Evolutionary conservation across 1,139 yeast species (phyloP), one percentile per base, ranked within the genome.

Genomic region (Lodderomyces elongisporus): DNA sequence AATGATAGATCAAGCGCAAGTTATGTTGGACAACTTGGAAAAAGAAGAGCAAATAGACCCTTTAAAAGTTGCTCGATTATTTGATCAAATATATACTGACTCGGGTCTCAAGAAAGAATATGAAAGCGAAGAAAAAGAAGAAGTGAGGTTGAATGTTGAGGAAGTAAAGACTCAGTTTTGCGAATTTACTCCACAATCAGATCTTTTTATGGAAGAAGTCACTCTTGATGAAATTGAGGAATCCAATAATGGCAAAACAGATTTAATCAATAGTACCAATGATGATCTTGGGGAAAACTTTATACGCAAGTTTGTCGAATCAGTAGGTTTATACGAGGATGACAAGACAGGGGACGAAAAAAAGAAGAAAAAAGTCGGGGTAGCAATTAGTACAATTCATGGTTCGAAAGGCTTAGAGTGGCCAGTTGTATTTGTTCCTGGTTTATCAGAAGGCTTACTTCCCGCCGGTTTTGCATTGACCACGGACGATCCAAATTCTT

Each of bases 391-490:
- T 0, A 91, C 97, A 0, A 82, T 91, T 10, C 98, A 91, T 54
- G 87, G 89, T 0, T 78, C 97, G 2, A 91, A 91, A 51, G 97
- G 97, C 1, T 63, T 88, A 4, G 97, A 91, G 54, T 91, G 97
- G 97, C 91, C 95, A 0, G 74, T 84, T 4, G 96, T 91, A 0
- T 85, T 87, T 50, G 72, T 87, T 9, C 89, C 94, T 1, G 80
- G 83, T 0, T 58, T 83, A 17, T 64, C 74, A 12, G 85, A 81
- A 32, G 77, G 78, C 1, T 50, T 67, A 5, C 57, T 79, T n/a
- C 88, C 87, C 17, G 74, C 68, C 28, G 52, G 53, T 22, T 64
- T 62, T 52, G 70, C 67, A 17, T 18, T 31, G 6, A 18, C n/a
- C 7, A 12, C n/a, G 5, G 26, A 24, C 8, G 29, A 30, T 9